Evolutionary conservation across 2,329 filamentous ascomycete genomes (phyloP), one percentile per base, ranked within the genome.

Genomic region (Alternaria sp.): DNA sequence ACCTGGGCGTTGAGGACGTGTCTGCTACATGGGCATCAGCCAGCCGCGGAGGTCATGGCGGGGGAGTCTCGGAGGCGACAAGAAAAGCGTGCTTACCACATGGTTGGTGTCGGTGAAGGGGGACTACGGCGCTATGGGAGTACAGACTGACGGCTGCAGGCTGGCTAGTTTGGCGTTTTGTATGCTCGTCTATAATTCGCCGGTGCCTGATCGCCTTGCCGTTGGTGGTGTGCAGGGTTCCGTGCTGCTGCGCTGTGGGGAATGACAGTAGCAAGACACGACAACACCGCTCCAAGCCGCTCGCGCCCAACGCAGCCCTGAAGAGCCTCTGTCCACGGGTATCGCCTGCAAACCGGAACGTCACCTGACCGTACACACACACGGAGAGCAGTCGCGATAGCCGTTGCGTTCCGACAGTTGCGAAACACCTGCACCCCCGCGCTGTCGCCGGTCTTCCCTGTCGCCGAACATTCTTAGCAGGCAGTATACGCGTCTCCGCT

Each of bases 1-100:
- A 99, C 96, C 83, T 99, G 96, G 67, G 95, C 96, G 86, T 99
- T 99, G 81, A 99, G 90, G 77, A 99, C 86, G 85, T 99, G 96
- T 87, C 98, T 98, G 86, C 96, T 97, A 73, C 28, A 44, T 59
- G 66, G 32, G 64, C 58, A 64, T 73, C 60, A 69, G 68, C 67
- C 69, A 64, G 65, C 62, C 63, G 74, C 68, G 65, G 62, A 59
- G 66, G 62, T 40, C 26, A 45, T 21, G 58, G 59, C 54, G 65
- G 67, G 36, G 54, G 66, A 40, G 58, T 66, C 23, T 65, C 60
- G 57, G 68, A 36, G 30, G 49, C 49, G 21, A 25, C 59, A 56
- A 50, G 57, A 63, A 26, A 40, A 21, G 70, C 57, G 52, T 61
- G 65, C 69, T 67, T 70, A 74, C 72, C 72, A 76, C 72, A 75